A percentile compares a stretch with the other conserved stretches of the same genome.
Conservation (phyloP, 2,329 filamentous ascomycete genomes). For the Penicillium paneum region DNA sequence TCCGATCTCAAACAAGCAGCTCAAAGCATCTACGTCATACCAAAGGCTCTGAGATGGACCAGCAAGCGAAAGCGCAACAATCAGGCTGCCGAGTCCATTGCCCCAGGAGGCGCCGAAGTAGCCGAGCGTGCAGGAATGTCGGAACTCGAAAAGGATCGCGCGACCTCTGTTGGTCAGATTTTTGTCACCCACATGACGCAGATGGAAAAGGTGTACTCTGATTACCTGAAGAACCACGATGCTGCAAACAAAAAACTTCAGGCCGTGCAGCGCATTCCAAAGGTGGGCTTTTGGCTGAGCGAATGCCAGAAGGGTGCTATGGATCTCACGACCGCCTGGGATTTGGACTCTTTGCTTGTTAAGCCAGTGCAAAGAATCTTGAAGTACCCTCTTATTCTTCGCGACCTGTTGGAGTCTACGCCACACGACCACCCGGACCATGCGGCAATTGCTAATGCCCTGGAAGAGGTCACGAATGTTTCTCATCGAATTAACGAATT, state of each 20-base stretch:
- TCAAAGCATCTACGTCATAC: slow-evolving; percentile 71
- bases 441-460: slow-evolving; percentile 65
- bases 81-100: slow-evolving; percentile 16
- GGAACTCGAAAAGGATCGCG: slow-evolving; percentile 56
- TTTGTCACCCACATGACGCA: slow-evolving; percentile 55
- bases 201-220: slow-evolving; percentile 64
- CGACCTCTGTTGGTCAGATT: slow-evolving; percentile 57
- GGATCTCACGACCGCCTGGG: slow-evolving; percentile 91
- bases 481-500: slow-evolving; percentile 79
- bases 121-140: slow-evolving; percentile 32
- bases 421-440: slow-evolving; percentile 81
- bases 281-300: slow-evolving; percentile 75
- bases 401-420: slow-evolving; percentile 74
- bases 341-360: slow-evolving; percentile 90
- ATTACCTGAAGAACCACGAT: slow-evolving; percentile 64
- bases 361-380: slow-evolving; percentile 94
- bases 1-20: slow-evolving; percentile 77
- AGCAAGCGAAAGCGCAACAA: slow-evolving; percentile 51
- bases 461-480: slow-evolving; percentile 64
- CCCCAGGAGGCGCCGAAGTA: slow-evolving; percentile 27
- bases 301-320: slow-evolving; percentile 91
- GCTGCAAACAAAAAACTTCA: slow-evolving; percentile 61
- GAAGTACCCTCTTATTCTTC: slow-evolving; percentile 86
- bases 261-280: slow-evolving; percentile 50
- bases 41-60: slow-evolving; percentile 53